These are phyloP conservation scores for Mortierella sp. DNA, from an alignment of 371 early-diverging fungal genomes.

Conservation along the genomic window DNA sequence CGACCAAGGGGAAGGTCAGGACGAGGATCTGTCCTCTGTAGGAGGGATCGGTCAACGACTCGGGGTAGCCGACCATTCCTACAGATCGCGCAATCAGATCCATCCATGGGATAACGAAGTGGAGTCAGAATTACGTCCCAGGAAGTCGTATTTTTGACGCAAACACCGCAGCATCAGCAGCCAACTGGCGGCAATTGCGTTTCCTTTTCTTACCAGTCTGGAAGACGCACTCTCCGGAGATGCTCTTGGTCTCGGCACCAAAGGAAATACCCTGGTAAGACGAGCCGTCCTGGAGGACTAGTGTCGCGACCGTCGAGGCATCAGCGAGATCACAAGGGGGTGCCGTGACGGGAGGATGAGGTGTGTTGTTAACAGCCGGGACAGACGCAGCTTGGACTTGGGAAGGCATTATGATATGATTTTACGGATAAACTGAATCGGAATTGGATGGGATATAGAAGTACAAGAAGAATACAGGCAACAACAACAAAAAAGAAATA, in stretches of 20 bases:
- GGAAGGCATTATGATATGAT: constrained; percentile 33
- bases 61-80: constrained; percentile 94
- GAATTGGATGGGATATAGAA: constrained; percentile 5
- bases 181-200: background rate
- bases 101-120: background rate
- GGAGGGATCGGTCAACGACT: constrained; percentile 96
- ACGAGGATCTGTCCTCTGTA: constrained; percentile 97
- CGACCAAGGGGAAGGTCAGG: constrained; percentile 94
- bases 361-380: constrained; percentile 56
- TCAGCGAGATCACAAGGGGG: constrained; percentile 59
- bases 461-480: constrained; percentile 2
- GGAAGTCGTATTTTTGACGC: no score
- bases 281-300: constrained; percentile 89
- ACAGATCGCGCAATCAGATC: background rate
- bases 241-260: constrained; percentile 87
- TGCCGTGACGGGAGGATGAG: constrained; percentile 65
- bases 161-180: background rate
- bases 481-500: background rate
- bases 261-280: constrained; percentile 92
- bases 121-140: no score
- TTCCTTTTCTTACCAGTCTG: constrained; percentile 82
- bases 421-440: background rate
- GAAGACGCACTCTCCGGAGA: constrained; percentile 97
- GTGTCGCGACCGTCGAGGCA: constrained; percentile 66
- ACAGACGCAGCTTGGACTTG: constrained; percentile 31